Evolutionary conservation across 2,329 filamentous ascomycete genomes (phyloP).

Genomic region (Colletotrichum magnum): DNA sequence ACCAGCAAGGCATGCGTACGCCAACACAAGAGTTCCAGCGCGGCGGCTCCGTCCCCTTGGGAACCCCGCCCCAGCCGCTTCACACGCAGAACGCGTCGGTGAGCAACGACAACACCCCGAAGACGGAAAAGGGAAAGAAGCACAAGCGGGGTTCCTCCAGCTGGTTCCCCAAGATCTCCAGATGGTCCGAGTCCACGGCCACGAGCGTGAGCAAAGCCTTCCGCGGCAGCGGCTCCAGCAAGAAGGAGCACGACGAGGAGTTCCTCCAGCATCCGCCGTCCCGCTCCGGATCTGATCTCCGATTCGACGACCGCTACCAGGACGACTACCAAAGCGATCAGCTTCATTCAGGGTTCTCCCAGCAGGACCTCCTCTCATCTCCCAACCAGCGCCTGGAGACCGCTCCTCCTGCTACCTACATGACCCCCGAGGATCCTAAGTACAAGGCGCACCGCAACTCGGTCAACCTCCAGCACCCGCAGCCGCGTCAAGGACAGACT

Average conservation of each 20-base stretch:
- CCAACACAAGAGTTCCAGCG: conserved; percentile 66
- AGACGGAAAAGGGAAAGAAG: conserved; percentile 83
- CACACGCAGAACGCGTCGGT: conserved; percentile 58
- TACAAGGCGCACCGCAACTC: conserved; percentile 88
- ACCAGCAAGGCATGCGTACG: conserved; percentile 62
- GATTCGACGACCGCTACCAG: conserved; percentile 73
- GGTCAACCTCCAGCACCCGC: conserved; percentile 83
- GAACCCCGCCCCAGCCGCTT: conserved; percentile 70
- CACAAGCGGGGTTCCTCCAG: conserved; percentile 87
- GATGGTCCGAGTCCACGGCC: conserved; percentile 97
- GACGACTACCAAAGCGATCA: conserved; percentile 74
- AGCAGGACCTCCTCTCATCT: conserved; percentile 62
- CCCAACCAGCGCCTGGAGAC: conserved; percentile 41
- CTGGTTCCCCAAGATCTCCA: conserved; percentile 91
- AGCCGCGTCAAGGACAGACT: conserved; percentile 81
- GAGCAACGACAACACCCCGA: conserved; percentile 86
- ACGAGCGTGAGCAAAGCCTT: conserved; percentile 88
- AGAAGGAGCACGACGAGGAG: conserved; percentile 73
- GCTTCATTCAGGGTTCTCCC: conserved; percentile 69
- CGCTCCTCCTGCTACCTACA: conserved; percentile 59
- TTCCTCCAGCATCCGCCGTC: conserved; percentile 74
- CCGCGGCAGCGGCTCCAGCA: conserved; percentile 72
- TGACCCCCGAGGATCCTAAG: conserved; percentile 78
- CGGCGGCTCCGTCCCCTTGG: conserved; percentile 68
- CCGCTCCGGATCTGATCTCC: conserved; percentile 82